Percentiles rank a stretch among this genome's conserved stretches.
phyloP scores from a whole-genome alignment of 768 basidiomycete genomes.

The Dioszegia aurantiaca region DNA sequence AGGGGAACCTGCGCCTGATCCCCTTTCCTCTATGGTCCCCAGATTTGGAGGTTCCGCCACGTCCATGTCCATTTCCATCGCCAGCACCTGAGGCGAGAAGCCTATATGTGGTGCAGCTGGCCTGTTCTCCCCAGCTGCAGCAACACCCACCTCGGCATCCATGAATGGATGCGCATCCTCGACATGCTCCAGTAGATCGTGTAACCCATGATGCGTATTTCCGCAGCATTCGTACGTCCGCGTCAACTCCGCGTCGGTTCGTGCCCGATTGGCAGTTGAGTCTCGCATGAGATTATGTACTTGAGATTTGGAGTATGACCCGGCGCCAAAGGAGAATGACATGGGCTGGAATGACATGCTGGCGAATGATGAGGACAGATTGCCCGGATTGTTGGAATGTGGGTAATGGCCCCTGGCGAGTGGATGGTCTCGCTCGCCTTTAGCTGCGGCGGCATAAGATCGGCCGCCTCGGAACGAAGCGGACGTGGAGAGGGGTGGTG shows the following conservation, averaged over 20 bases:
- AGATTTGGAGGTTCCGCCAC: constrained; percentile 23
- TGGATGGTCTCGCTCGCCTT: constrained; percentile 16
- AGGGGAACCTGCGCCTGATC: constrained; percentile 1
- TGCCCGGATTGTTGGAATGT: constrained; percentile 15
- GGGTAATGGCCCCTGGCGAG: constrained; percentile 1
- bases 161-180: constrained; percentile 43
- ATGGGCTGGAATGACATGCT: constrained; percentile 42
- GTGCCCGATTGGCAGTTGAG: neutral
- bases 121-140: neutral
- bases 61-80: constrained; percentile 45
- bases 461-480: constrained; percentile 32
- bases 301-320: constrained; percentile 33
- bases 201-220: constrained; percentile 37
- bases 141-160: constrained; percentile 19
- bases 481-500: constrained; percentile 28
- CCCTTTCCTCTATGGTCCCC: constrained; percentile 15
- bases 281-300: constrained; percentile 29
- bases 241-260: constrained; percentile 44
- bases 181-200: constrained; percentile 50
- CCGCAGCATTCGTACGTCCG: constrained; percentile 48
- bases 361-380: constrained; percentile 38
- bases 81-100: constrained; percentile 39
- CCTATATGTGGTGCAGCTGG: constrained; percentile 10
- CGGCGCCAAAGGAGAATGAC: constrained; percentile 30
- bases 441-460: constrained; percentile 39